Base-by-base conservation (phyloP, 768 basidiomycete genomes). In the Mycena albidolilacea region DNA sequence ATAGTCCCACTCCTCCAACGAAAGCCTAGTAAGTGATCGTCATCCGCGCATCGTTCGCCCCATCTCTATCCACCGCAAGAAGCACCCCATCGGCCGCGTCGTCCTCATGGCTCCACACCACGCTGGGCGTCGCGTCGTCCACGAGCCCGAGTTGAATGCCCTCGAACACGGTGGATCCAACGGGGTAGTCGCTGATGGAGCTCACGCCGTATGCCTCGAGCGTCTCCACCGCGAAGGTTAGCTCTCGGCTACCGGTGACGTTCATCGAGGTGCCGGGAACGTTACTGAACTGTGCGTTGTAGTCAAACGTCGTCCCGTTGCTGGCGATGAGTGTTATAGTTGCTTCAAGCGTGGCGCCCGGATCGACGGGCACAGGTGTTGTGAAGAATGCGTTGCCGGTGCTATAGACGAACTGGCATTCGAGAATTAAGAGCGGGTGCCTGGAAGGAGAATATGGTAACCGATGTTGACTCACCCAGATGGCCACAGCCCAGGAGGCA, bases 281-380 rank as follows among this genome's bases (percentile, higher is more conserved):
- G 59, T 75, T 69, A 38, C 46, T 62, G 67, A 75, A 75, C 7
- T 54, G 23, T 14, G 70, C 30, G 61, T 23, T 54, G 62, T 75
- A 75, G 63, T 41, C 43, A 63, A 59, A 72, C n/a, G 61, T 50
- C 19, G 70, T 38, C 35, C 52, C 63, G 15, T 37, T 46, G 17
- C 37, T 5, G 11, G 54, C 50, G 21, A 46, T 68, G 66, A 75
- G 74, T 9, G 59, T 64, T 39, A 72, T 66, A 17, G 61, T 21
- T 14, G 57, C 74, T 55, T 72, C 35, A 14, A 75, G 63, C 5
- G 48, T 63, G 6, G 44, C 38, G 46, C 69, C 73, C 4, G 69
- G 62, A 21, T 37, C 48, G 2, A 69, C 67, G n/a, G 59, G 69
- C 6, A 69, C 61, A 39, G 54, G 61, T 9, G 60, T 44, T 1